Base-by-base conservation (phyloP, 257 asterid genomes). In the Solanum etuberosum region DNA sequence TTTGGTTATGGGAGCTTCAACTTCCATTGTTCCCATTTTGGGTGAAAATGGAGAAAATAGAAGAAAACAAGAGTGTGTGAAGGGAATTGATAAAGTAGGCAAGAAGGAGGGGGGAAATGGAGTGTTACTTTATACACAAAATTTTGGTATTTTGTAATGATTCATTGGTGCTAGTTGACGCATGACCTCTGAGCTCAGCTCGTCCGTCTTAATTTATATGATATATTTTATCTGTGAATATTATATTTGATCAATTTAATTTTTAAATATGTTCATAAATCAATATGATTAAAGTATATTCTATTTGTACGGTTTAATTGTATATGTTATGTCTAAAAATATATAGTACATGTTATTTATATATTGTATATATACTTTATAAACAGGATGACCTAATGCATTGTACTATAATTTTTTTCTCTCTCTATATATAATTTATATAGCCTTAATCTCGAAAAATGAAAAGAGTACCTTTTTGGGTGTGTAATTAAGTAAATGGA, bases 1-100 rank as follows among this genome's bases (percentile, higher is more conserved):
- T 72, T 38, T 31, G 68, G 71, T 9, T 87, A 61, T 40, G 29
- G 88, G 91, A 7, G 92, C 65, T 32, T 88, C 91, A 9, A 87
- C 21, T 46, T 89, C 92, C 87, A 89, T 32, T 63, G 90, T 86
- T 5, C 84, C 90, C 90, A 83, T 87, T 89, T 84, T 84, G 4
- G 21, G 29, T 38, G 42, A 8, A 84, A 61, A 59, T 11, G 72
- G 46, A 32, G 10, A 12, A 32, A 4, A 4, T 9, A 18, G 1
- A 6, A 7, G 23, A 10, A 9, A 7, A n/a, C 23, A 25, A 27
- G 5, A 43, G 65, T 43, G 83, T 77, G 20, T 5, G 27, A n/a
- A 43, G 61, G 83, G 8, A 77, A 77, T 40, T 40, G 23, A 0
- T 5, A 27, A 43, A 27, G 25, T 78, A 15, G 83, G 65, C 84